Conservation (phyloP, 2,329 filamentous ascomycete genomes). For the Trichoderma citrinoviride region DNA sequence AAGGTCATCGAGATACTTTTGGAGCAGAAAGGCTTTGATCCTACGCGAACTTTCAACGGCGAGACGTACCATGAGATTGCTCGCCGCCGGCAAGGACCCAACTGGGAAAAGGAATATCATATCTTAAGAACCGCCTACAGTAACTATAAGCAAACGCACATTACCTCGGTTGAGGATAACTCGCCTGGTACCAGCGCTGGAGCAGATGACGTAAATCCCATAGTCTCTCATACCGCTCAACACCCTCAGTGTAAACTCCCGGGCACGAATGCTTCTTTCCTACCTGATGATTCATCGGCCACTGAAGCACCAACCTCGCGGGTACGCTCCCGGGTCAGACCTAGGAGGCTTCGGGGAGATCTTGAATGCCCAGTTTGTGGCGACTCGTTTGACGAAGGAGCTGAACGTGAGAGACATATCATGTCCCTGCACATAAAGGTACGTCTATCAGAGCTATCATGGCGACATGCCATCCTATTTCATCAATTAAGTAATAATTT, state of each 20-base stretch:
- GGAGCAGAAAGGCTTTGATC: slow-evolving; percentile 75
- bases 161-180: slow-evolving; percentile 47
- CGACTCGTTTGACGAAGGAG: too few relatives aligned
- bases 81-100: slow-evolving; percentile 74
- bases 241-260: too few relatives aligned
- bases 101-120: slow-evolving; percentile 85
- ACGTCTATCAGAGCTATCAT: neutral
- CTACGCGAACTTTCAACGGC: slow-evolving; percentile 71
- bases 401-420: too few relatives aligned
- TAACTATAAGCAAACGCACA: slow-evolving; percentile 54
- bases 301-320: too few relatives aligned
- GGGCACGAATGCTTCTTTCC: too few relatives aligned
- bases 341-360: too few relatives aligned
- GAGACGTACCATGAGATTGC: slow-evolving; percentile 87
- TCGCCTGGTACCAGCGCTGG: slow-evolving; percentile 39
- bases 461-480: neutral
- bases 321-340: too few relatives aligned
- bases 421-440: neutral
- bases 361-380: too few relatives aligned
- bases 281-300: too few relatives aligned
- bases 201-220: too few relatives aligned
- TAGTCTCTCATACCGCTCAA: too few relatives aligned
- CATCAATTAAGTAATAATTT: too few relatives aligned
- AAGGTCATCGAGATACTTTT: slow-evolving; percentile 80
- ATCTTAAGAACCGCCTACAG: slow-evolving; percentile 75